Conservation (phyloP, 768 basidiomycete species). For the Baorangia bicolor region DNA sequence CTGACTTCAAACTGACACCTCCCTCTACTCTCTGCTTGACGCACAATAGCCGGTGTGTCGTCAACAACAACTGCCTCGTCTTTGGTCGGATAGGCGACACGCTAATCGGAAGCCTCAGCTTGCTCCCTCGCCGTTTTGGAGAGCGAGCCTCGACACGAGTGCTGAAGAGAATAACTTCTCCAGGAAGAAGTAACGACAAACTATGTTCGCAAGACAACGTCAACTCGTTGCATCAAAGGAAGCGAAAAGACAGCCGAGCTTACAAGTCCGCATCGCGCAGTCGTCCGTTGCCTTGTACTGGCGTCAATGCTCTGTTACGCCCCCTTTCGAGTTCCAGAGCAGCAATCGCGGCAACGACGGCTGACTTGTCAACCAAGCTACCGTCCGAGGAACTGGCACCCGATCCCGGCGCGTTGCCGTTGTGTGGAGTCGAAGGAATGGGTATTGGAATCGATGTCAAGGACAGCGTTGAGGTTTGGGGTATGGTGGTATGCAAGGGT, state of each 20-base stretch:
- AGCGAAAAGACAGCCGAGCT: conserved; percentile 9
- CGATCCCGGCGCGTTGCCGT: conserved; percentile 30
- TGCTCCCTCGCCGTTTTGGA: conserved; percentile 56
- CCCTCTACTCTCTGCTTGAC: conserved; percentile 45
- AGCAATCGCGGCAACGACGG: conserved; percentile 34
- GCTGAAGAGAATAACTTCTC: conserved; percentile 50
- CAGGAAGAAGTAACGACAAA: conserved; percentile 39
- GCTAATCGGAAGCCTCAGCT: conserved; percentile 49
- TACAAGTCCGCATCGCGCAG: conserved; percentile 45
- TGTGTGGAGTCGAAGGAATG: neutral
- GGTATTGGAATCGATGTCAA: conserved; percentile 10
- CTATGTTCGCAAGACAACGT: conserved; percentile 19
- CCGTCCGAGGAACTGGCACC: conserved; percentile 50
- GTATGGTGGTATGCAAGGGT: conserved; percentile 1
- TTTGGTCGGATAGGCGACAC: conserved; percentile 50
- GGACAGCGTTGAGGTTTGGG: conserved; percentile 1
- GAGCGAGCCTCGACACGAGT: conserved; percentile 55
- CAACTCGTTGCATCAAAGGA: neutral
- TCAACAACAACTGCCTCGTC: conserved; percentile 54
- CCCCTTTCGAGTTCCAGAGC: conserved; percentile 45
- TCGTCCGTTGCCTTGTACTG: conserved; percentile 49
- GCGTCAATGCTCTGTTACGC: conserved; percentile 51
- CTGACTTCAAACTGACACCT: conserved; percentile 47
- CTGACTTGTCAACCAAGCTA: conserved; percentile 39
- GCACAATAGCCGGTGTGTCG: conserved; percentile 55